Base-by-base conservation (phyloP, 495 filamentous ascomycete genomes). In the Penicillium paxilli region DNA sequence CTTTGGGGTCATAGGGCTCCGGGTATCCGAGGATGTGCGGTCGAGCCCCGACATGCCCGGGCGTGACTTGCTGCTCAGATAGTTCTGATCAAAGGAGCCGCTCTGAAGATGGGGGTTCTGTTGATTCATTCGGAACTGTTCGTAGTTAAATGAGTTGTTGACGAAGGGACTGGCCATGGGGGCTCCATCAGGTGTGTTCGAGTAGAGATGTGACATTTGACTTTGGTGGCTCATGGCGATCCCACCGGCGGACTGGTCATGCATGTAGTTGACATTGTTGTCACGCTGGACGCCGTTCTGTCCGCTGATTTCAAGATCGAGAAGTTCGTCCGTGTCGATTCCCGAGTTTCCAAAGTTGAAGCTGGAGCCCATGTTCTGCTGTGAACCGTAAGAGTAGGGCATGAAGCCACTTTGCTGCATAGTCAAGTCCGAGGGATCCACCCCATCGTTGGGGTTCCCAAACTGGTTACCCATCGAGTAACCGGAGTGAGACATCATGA, bases 121-220 rank as follows among this genome's bases (percentile, higher is more conserved):
- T 35, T 79, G 79, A 53, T 79, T 78, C 75, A 89, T 83, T 16
- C 74, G 73, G 64, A 87, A 90, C 56, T 90, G 88, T 11, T 81
- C 77, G 51, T 87, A 87, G 64, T 84, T 72, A 72, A 91, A 93
- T 61, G 81, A 86, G 54, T 71, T 73, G 44, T 90, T 82, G 22
- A 87, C 79, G 58, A 92, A 96, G 0, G 92, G 92, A 62, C 90
- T 95, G 59, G 90, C 86, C 54, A 95, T 92, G 4, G 91, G 91
- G 41, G 87, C 85, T 20, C 89, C 89, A 42, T 96, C 92, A 7
- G 91, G 92, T 3, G 91, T 96, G 59, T 87, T 87, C 23, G 92
- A 96, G 68, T 84, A 96, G 50, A 86, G 76, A 26, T 89, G 84
- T 24, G 85, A 87, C 64, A 88, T 82, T 25, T 85, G 81, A 48